Base-by-base conservation (phyloP, 179 eudicot genomes). In the Carnegiea gigantea region DNA sequence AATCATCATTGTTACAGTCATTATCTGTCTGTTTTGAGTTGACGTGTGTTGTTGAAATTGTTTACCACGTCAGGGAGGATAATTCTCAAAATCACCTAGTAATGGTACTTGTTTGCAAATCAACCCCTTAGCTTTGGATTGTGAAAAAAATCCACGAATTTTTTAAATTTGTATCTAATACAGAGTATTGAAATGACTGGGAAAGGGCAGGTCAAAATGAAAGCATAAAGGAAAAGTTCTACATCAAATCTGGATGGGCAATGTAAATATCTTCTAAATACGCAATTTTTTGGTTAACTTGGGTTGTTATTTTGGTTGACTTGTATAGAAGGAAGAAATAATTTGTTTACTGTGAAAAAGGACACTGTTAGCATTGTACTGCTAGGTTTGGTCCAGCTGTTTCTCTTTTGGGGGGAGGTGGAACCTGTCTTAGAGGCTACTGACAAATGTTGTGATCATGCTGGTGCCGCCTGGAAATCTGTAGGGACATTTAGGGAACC, bases 1-100 rank as follows among this genome's bases (percentile, higher is more conserved):
- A 85, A 10, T 76, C 43, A 13, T 82, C 36, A 71, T 74, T 62
- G 44, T 15, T 68, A 28, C 48, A 43, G 43, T 51, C 51, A 40
- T 73, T 12, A 68, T 57, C n/a, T 57, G n/a, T 57, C 62, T 65
- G 13, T 57, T 77, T 44, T 14, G 12, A 59, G 65, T 48, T 73
- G 18, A 36, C 21, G 5, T 30, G 24, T 76, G 67, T 15, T 33
- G 26, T 57, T 26, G 21, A 49, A 14, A 23, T 26, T 67, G 70
- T 46, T 48, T 40, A 24, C 40, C 60, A 75, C 14, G 36, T 24
- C 4, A 44, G 60, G 62, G 24, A 24, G 30, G 38, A 24, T 51
- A 1, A 18, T 57, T 18, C 13, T 44, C 14, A 9, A 21, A 72
- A 38, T 38, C 26, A n/a, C 26, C 14, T 3, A 72, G 0, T 72